A percentile compares a stretch with the other conserved stretches of the same genome.
These are phyloP conservation scores for Trichoderma harzianum DNA, from an alignment of 2,329 filamentous ascomycete species.

Conservation along the genomic window DNA sequence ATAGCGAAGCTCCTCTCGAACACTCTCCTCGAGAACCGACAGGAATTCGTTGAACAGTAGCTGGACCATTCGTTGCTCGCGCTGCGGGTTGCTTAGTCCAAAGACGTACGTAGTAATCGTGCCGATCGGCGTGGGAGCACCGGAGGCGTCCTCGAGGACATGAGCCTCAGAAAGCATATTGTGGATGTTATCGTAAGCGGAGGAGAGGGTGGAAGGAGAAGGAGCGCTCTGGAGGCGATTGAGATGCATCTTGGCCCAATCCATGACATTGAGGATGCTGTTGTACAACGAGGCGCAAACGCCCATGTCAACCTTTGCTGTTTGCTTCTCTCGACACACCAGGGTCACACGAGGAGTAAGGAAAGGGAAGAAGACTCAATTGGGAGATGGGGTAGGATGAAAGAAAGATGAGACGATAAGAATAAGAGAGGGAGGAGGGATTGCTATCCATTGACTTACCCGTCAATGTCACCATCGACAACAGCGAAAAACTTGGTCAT, in stretches of 20 bases:
- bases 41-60: constrained; percentile 84
- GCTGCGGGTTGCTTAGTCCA: constrained; percentile 75
- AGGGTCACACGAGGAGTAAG: neutral
- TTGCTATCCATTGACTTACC: constrained; percentile 41
- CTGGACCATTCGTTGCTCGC: constrained; percentile 75
- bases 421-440: neutral
- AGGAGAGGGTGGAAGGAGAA: constrained; percentile 56
- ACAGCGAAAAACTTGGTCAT: constrained; percentile 90
- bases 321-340: constrained; percentile 15
- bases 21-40: constrained; percentile 81
- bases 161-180: constrained; percentile 65
- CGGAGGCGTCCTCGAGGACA: constrained; percentile 51
- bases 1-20: constrained; percentile 78
- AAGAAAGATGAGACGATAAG: neutral
- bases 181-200: constrained; percentile 80
- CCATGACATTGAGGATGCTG: constrained; percentile 89
- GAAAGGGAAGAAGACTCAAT: neutral
- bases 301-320: constrained; percentile 16
- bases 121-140: constrained; percentile 66
- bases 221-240: constrained; percentile 62
- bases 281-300: constrained; percentile 23
- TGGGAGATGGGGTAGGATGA: neutral
- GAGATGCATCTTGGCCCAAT: constrained; percentile 88
- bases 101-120: constrained; percentile 68
- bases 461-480: constrained; percentile 89